Evolutionary conservation across 1,284 basidiomycete species (phyloP).

Genomic region (Sporisorium graminicola): DNA sequence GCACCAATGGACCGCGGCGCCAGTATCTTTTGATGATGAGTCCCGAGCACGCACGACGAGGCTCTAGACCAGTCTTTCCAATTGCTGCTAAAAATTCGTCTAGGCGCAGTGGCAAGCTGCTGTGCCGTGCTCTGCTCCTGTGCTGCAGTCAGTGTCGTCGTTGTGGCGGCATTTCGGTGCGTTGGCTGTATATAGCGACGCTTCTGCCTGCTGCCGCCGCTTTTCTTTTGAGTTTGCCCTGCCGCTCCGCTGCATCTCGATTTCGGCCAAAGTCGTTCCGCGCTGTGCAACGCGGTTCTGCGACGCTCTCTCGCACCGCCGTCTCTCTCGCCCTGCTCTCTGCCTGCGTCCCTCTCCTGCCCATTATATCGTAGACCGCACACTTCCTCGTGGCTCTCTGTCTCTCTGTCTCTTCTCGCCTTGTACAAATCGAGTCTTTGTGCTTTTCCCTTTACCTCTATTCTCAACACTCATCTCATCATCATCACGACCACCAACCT

Average conservation of each 20-base stretch:
- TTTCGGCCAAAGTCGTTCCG: neutral
- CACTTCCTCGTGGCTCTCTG: neutral
- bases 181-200: too few species aligned
- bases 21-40: too few species aligned
- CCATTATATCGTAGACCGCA: neutral
- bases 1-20: too few species aligned
- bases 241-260: conserved; percentile 6
- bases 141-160: neutral
- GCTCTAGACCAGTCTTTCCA: conserved; percentile 2
- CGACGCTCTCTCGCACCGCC: neutral
- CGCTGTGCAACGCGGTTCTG: conserved; percentile 2
- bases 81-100: neutral
- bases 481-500: neutral
- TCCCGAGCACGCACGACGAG: neutral
- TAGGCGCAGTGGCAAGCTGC: neutral
- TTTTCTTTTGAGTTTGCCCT: neutral
- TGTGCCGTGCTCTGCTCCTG: neutral
- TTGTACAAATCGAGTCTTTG: neutral
- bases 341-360: neutral
- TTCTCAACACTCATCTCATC: neutral
- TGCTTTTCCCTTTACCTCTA: neutral
- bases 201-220: neutral
- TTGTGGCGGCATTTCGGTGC: neutral
- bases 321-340: neutral
- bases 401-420: neutral